Base-by-base conservation (phyloP, 2,329 filamentous ascomycete species). In the Oidium heveae region DNA sequence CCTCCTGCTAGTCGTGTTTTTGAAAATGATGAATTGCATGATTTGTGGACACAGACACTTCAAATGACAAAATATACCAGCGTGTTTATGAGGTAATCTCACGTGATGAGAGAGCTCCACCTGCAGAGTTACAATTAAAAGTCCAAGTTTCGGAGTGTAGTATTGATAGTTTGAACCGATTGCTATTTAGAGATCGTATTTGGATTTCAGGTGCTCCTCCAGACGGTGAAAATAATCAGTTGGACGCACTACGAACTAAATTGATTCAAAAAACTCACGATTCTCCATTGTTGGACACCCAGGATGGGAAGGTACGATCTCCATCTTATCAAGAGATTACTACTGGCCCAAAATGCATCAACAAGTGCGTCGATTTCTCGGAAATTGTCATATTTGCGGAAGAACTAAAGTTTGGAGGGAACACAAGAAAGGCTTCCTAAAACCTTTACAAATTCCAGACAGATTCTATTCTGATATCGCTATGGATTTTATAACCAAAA, bases 401-500 rank as follows among this genome's bases (percentile, higher is more conserved):
- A 15, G 16, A 52, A 52, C 18, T 36, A 13, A 52, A n/a, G 49
- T 18, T 33, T 52, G 33, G 16, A 15, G 49, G 34, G 12, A 52
- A 13, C 16, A 36, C 8, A 52, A 52, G 32, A 18, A 22, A 36
- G 52, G 52, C 18, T 52, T 56, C 16, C 46, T 56, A 13, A 43
- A 56, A 33, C 55, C 52, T 4, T 39, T 56, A 16, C 34, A 20
- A 33, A 32, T 52, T 4, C 52, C 37, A 28, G 44, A 44, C 8
- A 9, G 36, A 16, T 46, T 52, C 16, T 54, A 32, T 43, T 13
- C 43, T 24, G 37, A 56, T n/a, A 20, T 56, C 33, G 24, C 52
- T 44, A 56, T 54, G 20, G 52, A 56, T 34, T 54, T 52, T 12
- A 36, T 52, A 10, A 20, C 33, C 16, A 16, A 52, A 8, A 22